Percentiles rank a stretch among this genome's conserved stretches.
Evolutionary conservation across 1,139 yeast genomes (phyloP).

Genomic region (Blastobotrys illinoisensis): DNA sequence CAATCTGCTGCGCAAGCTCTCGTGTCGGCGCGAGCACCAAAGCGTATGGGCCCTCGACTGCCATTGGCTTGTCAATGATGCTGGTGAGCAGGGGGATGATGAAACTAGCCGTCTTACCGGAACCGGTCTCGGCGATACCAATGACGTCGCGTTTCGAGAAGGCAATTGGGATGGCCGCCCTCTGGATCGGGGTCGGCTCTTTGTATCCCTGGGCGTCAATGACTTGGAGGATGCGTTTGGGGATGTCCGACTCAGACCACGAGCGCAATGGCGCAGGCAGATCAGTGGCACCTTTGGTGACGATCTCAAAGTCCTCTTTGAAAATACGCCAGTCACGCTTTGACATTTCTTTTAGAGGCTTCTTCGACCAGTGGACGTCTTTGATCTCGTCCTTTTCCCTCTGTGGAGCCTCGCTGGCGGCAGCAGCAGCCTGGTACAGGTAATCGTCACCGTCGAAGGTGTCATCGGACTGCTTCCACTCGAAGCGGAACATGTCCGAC

Average conservation of each 20-base stretch:
- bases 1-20: constrained; percentile 86
- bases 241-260: constrained; percentile 64
- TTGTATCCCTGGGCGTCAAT: constrained; percentile 42
- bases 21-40: constrained; percentile 86
- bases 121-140: constrained; percentile 95
- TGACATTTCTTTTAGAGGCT: constrained; percentile 59
- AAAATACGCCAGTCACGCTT: constrained; percentile 86
- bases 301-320: constrained; percentile 70
- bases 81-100: constrained; percentile 66
- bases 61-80: constrained; percentile 43
- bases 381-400: constrained; percentile 26
- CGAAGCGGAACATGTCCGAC: constrained; percentile 50
- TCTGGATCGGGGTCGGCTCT: constrained; percentile 83
- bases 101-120: constrained; percentile 89
- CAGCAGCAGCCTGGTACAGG: constrained; percentile 25
- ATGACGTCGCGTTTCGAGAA: constrained; percentile 57
- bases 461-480: constrained; percentile 67
- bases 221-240: constrained; percentile 39
- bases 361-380: constrained; percentile 65
- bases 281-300: constrained; percentile 46
- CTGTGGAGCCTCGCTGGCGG: constrained; percentile 17
- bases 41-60: constrained; percentile 58
- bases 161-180: constrained; percentile 81
- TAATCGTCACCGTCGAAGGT: constrained; percentile 47
- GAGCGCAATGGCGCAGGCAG: constrained; percentile 58